A percentile compares a stretch with the other conserved stretches of the same genome.
These are phyloP conservation scores for Macadamia tetraphylla DNA, from an alignment of 164 flowering plant species.

Conservation along the genomic window DNA sequence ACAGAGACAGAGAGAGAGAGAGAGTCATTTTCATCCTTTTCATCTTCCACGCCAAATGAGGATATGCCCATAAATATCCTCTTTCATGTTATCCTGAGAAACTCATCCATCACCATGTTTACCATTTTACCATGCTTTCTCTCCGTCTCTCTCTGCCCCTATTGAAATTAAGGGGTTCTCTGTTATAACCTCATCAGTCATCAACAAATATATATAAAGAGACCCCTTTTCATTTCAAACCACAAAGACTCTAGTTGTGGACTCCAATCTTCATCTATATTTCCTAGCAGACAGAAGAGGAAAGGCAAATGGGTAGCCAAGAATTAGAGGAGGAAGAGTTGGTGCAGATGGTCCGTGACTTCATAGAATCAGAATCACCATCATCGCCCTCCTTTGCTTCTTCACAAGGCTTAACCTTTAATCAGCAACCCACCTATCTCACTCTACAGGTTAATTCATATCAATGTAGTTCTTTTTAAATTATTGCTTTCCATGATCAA, in stretches of 20 bases:
- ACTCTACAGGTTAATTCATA: constrained; percentile 28
- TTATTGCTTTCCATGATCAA: not conserved
- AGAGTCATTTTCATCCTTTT: no score
- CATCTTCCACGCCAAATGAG: no score
- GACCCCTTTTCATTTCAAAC: no score
- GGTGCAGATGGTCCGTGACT: constrained; percentile 54
- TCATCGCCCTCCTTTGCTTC: constrained; percentile 15
- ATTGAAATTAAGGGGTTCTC: not conserved
- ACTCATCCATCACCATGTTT: no score
- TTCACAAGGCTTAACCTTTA: constrained; percentile 10
- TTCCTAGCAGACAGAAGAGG: not conserved
- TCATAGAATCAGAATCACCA: constrained; percentile 44
- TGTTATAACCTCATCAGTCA: not conserved
- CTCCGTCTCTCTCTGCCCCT: not conserved
- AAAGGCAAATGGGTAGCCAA: constrained; percentile 29
- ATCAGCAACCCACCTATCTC: constrained; percentile 12
- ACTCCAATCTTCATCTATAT: no score
- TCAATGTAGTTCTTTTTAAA: not conserved
- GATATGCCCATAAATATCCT: no score
- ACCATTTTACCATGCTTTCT: no score
- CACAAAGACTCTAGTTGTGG: no score
- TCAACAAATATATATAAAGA: no score
- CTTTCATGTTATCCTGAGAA: no score
- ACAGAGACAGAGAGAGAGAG: no score
- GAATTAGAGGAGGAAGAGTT: constrained; percentile 50